Evolutionary conservation across 192 early-diverging fungal species (phyloP), one percentile per base, ranked within the genome.

Genomic region (Coemansia sp.): DNA sequence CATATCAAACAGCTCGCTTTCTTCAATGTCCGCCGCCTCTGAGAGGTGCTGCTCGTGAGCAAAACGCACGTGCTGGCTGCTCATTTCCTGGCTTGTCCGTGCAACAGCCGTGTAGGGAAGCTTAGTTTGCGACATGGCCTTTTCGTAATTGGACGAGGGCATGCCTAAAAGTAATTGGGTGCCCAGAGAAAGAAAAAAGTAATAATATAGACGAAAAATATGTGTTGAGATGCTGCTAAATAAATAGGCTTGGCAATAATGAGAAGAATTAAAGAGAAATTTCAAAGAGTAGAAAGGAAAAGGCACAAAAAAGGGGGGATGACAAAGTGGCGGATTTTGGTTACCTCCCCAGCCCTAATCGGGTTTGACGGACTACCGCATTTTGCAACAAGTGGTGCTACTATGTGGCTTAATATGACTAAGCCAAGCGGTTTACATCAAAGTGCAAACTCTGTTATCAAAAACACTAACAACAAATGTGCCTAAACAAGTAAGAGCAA

Each of bases 1-100:
- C 53, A 55, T 41, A 33, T 78, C 80, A 47, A 83, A 78, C 41
- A 83, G 63, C 74, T 71, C 80, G 61, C 78, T 78, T 76, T 83
- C 75, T 29, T 82, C 80, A 60, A 78, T 63, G 67, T 83, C 80
- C 38, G 69, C 73, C 6, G 71, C 74, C 22, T 71, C 69, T 1
- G 69, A 72, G 43, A 64, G 58, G 31, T 57, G 66, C 52, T 38
- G 65, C 62, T 73, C 72, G 61, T 61, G 66, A 47, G 63, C 61
- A 64, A 78, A 73, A n/a, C 64, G 80, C 58, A 72, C 80, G 15
- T 47, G 72, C n/a, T 27, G 57, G 53, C 43, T 53, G 41, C 70
- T 38, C 36, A 62, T 62, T 3, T 62, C 75, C 24, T 36, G 33
- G 55, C 75, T 75, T 29, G 63, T 44, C 58, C 72, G 69, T 12